Evolutionary conservation across 208 protist genomes (phyloP).

Genomic region (Trypanosoma scelopori): DNA sequence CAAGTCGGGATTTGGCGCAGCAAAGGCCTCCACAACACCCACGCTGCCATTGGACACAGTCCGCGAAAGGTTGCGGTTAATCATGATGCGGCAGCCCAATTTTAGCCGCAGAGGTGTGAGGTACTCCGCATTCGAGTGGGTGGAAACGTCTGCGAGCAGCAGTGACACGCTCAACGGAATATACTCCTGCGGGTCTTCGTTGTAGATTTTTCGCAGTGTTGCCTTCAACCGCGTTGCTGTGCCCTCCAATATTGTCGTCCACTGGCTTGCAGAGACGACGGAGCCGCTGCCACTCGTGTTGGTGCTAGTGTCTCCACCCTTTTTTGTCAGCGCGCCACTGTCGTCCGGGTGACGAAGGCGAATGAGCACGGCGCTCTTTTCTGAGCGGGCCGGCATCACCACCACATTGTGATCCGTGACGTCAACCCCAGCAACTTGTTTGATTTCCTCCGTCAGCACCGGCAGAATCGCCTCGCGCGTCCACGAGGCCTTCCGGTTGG

Average conservation of each 20-base stretch:
- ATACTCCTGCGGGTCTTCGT: constrained; percentile 45
- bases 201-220: constrained; percentile 41
- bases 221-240: constrained; percentile 46
- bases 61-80: constrained; percentile 87
- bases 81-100: constrained; percentile 87
- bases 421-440: constrained; percentile 5
- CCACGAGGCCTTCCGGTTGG: constrained; percentile 7
- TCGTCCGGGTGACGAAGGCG: constrained; percentile 49
- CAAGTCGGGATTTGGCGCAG: constrained; percentile 53
- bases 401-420: constrained; percentile 65
- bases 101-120: constrained; percentile 80
- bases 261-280: constrained; percentile 24
- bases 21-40: constrained; percentile 85
- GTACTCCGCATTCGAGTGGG: constrained; percentile 41
- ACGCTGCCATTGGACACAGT: constrained; percentile 88
- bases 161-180: constrained; percentile 71
- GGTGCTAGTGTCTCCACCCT: background rate
- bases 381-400: constrained; percentile 52
- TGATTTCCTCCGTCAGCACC: constrained; percentile 42
- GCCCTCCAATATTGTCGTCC: constrained; percentile 39
- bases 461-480: constrained; percentile 37
- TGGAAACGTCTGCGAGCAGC: constrained; percentile 58
- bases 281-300: background rate
- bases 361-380: constrained; percentile 33
- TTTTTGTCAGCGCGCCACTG: background rate